These are phyloP conservation scores for Chenopodium suecicum DNA, from an alignment of 148 eudicot genomes.

Conservation along the genomic window DNA sequence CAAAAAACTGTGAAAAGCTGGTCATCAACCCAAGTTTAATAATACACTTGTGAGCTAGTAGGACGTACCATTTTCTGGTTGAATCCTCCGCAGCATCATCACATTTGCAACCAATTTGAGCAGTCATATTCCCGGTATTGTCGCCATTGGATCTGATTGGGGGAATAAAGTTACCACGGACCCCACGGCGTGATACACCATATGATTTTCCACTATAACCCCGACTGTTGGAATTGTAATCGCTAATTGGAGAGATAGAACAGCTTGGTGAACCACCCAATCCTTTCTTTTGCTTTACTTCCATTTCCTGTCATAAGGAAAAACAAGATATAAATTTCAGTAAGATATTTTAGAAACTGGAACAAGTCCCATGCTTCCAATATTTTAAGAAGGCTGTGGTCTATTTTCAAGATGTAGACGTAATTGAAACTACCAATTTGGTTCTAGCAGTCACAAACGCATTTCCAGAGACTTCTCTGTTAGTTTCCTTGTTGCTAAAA, in stretches of 20 bases:
- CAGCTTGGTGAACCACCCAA: conserved; percentile 59
- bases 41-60: not conserved
- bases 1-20: not conserved
- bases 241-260: conserved; percentile 62
- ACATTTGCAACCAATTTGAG: conserved; percentile 66
- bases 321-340: not conserved
- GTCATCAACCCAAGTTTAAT: not conserved
- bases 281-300: conserved; percentile 73
- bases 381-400: not conserved
- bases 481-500: conserved; percentile 54
- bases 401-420: not conserved
- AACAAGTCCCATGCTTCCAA: conserved; percentile 2
- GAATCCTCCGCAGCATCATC: conserved; percentile 85
- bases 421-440: conserved; percentile 61
- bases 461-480: conserved; percentile 48
- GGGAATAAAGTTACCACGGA: conserved; percentile 95
- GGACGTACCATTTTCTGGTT: conserved; percentile 77
- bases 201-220: conserved; percentile 70
- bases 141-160: conserved; percentile 80
- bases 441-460: conserved; percentile 92
- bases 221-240: conserved; percentile 45
- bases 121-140: conserved; percentile 58
- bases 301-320: conserved; percentile 69
- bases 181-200: conserved; percentile 85
- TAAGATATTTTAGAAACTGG: not conserved